Evolutionary conservation across 1,284 basidiomycete species (phyloP), one percentile per base, ranked within the genome.

Genomic region (Thecaphora thlaspeos): DNA sequence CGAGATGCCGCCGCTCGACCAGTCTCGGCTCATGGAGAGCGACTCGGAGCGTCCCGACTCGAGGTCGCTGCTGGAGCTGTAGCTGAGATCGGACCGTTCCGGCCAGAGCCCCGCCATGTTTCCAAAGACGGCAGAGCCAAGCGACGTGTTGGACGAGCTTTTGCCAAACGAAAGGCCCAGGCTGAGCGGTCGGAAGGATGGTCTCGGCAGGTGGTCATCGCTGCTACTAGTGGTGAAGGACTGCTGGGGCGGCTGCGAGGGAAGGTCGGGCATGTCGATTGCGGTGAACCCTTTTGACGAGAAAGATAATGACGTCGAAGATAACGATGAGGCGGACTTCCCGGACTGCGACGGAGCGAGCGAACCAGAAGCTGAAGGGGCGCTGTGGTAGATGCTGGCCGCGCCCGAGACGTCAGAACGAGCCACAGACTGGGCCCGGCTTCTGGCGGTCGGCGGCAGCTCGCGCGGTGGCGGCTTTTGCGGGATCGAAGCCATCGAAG

Each of bases 131-230:
- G 28, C 34, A 18, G 36, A 21, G 23, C 36, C 23, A 9, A 37
- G 36, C 12, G 45, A 46, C 10, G 36, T 41, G 10, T 58, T 53
- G 15, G 64, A 68, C 1, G 51, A 43, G 37, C 64, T 60, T 18
- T 53, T 54, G 2, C 50, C 23, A n/a, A 61, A 55, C 17, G 50
- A 48, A 9, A 68, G 49, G 28, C 64, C 56, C 15, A 68, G 56
- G 38, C 64, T 68, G 40, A 68, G 46, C 3, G 64, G 61, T 24
- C 64, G 59, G 45, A 51, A 67, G 9, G 45, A 4, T 4, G 36
- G 14, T 4, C 7, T 15, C 7, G 26, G 26, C 26, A 28, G 26
- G n/a, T n/a, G n/a, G n/a, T n/a, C n/a, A n/a, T n/a, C n/a, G n/a
- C n/a, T n/a, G n/a, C n/a, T n/a, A n/a, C n/a, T n/a, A n/a, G n/a